These are phyloP conservation scores for Nothophytophthora sp. DNA, from an alignment of 352 stramenopile species.

Conservation along the genomic window DNA sequence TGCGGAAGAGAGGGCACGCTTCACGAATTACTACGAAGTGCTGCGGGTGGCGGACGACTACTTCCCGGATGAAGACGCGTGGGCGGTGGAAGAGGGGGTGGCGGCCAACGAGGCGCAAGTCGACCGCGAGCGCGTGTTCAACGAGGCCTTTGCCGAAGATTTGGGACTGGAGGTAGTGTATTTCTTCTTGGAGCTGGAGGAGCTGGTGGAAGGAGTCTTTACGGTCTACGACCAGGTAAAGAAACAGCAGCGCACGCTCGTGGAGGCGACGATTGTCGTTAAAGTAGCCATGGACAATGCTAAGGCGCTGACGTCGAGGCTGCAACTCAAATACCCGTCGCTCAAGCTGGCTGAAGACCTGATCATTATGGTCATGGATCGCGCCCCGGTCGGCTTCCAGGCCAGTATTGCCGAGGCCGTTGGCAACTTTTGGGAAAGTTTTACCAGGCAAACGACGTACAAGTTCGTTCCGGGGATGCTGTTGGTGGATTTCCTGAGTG, in stretches of 20 bases:
- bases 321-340: constrained; percentile 23
- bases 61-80: constrained; percentile 4
- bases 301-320: constrained; percentile 7
- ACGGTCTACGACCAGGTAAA: constrained; percentile 32
- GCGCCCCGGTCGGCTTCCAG: not conserved
- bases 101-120: not conserved
- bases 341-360: constrained; percentile 15
- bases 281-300: constrained; percentile 29
- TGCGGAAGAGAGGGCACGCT: constrained; percentile 4
- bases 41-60: constrained; percentile 20
- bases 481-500: constrained; percentile 18
- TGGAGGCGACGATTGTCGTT: constrained; percentile 35
- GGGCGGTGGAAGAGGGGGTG: not conserved
- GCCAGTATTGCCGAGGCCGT: not conserved
- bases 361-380: constrained; percentile 3
- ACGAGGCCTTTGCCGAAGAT: constrained; percentile 27
- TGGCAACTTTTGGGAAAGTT: constrained; percentile 4
- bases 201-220: constrained; percentile 23
- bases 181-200: constrained; percentile 34
- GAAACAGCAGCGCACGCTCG: constrained; percentile 28
- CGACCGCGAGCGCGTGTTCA: constrained; percentile 12
- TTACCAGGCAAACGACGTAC: not conserved
- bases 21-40: constrained; percentile 28
- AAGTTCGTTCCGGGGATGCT: constrained; percentile 19
- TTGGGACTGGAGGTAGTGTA: constrained; percentile 21